Evolutionary conservation across 805 yeast genomes (phyloP), one percentile per base, ranked within the genome.

Genomic region (Yarrowia sp.): DNA sequence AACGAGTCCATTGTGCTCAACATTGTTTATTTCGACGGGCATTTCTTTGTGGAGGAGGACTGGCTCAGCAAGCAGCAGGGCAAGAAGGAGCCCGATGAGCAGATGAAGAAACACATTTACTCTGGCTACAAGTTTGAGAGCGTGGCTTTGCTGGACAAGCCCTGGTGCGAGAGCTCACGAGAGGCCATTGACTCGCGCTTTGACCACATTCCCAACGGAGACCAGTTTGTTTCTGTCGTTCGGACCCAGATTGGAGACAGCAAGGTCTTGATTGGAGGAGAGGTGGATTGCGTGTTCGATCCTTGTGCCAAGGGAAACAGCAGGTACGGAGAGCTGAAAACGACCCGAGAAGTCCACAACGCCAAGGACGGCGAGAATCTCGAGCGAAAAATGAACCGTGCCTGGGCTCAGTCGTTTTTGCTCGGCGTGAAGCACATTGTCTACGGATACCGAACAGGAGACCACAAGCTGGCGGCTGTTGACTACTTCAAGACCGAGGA

Each of bases 341-440:
- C 97, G 1, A 75, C 87, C 1, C 76, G 80, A 44, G 76, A 79
- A 6, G 78, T 93, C 0, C 77, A 76, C 21, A 77, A 81, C 18
- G 82, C 84, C 5, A 77, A 80, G 14, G 86, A 86, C 36, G 84
- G 87, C 14, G 78, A 78, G 36, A 79, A 71, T 18, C 90, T 93
- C 70, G 97, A 93, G 70, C 80, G 79, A 61, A 91, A 90, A 73
- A 75, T 94, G 46, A 83, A 87, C 71, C 81, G 78, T 64, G 81
- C 96, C 0, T 94, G 99, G 99, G 90, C 96, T 2, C 98, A 91
- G 75, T 87, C 96, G 65, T 94, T 91, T 72, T 76, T 94, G 21
- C 78, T 90, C 46, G 99, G 99, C 4, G 81, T 94, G 19, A 85
- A 87, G n/a, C 81, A 82, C 63, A 80, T 93, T 4, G 80, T 88